phyloP scores from a whole-genome alignment of 208 protist genomes.

The Trichomonas vaginalis region DNA sequence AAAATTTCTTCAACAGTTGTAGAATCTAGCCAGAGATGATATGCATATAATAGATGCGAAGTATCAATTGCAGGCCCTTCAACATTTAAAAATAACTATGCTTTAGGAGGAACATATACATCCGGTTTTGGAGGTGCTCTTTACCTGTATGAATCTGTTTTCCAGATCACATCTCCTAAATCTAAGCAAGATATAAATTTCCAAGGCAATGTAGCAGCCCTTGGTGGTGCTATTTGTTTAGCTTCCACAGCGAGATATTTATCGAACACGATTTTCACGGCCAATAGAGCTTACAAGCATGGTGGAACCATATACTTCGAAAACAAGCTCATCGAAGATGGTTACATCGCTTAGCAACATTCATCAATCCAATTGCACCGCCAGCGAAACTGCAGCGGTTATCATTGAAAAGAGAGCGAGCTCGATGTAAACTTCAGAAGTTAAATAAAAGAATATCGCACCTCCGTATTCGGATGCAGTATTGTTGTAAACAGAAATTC shows the following conservation, averaged over 20 bases:
- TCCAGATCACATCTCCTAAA: neutral
- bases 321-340: neutral
- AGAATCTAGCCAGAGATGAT: too few relatives aligned
- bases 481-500: too few relatives aligned
- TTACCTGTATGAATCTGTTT: neutral
- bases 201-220: neutral
- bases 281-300: neutral
- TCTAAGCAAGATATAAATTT: neutral
- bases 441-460: too few relatives aligned
- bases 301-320: neutral
- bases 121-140: neutral
- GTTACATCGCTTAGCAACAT: too few relatives aligned
- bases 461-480: too few relatives aligned
- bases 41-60: neutral
- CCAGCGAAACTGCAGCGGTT: too few relatives aligned
- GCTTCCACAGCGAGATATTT: neutral
- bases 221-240: neutral
- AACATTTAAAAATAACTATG: neutral
- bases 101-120: neutral
- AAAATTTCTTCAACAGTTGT: too few relatives aligned
- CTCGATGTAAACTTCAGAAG: too few relatives aligned
- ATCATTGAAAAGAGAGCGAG: too few relatives aligned
- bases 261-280: neutral
- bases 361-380: too few relatives aligned
- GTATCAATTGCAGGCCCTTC: neutral